Evolutionary conservation across 2,329 filamentous ascomycete species (phyloP).

Genomic region (Hymenotorrendiella dingleyae): DNA sequence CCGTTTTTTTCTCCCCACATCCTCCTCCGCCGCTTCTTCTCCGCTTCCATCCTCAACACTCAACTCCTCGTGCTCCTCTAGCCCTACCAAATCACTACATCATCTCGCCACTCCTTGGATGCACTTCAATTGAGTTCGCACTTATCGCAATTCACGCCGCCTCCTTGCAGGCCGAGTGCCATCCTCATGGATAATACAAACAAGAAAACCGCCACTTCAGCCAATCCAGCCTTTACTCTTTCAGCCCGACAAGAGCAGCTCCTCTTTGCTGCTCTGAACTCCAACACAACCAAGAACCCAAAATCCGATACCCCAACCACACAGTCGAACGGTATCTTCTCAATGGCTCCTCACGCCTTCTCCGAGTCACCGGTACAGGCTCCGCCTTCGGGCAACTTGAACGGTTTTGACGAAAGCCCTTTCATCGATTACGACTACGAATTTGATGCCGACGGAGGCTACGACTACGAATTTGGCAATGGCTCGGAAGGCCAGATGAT

Average conservation of each 20-base stretch:
- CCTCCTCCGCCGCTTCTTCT: no score
- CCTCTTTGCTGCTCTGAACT: conserved; percentile 69
- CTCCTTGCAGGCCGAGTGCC: conserved; percentile 1
- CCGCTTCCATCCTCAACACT: no score
- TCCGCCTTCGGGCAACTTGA: conserved; percentile 40
- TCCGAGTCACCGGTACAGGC: conserved; percentile 42
- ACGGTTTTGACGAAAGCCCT: conserved; percentile 66
- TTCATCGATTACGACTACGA: conserved; percentile 75
- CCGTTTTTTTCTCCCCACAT: no score
- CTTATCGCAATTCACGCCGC: no score
- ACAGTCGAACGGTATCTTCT: conserved; percentile 34
- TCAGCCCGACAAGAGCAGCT: conserved; percentile 72
- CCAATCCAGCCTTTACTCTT: conserved; percentile 58
- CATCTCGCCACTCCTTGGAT: no score
- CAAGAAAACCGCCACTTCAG: conserved; percentile 11
- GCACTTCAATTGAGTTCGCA: no score
- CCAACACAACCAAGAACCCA: conserved; percentile 45
- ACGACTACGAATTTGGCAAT: conserved; percentile 52
- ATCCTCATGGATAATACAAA: conserved; percentile 18
- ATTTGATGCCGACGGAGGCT: conserved; percentile 66
- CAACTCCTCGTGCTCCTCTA: no score
- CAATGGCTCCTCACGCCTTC: conserved; percentile 44
- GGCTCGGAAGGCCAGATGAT: conserved; percentile 62
- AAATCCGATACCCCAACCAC: conserved; percentile 17
- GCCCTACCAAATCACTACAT: no score